Percentiles rank a stretch among this genome's conserved stretches.
These are phyloP conservation scores for Cytospora paraplurivora DNA, from an alignment of 2,329 filamentous ascomycete species.

Conservation along the genomic window DNA sequence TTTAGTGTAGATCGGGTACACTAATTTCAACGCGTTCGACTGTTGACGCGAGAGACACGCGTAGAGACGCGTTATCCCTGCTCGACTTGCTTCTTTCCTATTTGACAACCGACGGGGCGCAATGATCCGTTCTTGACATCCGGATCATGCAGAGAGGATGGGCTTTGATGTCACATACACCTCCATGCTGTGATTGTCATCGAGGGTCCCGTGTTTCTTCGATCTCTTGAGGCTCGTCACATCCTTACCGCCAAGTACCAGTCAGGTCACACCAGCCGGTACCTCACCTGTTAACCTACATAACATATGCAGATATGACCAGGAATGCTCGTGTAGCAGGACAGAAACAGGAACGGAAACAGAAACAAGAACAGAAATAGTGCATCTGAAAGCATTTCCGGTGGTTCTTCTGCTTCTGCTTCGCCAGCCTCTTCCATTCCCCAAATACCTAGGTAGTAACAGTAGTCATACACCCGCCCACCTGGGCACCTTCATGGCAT, in stretches of 20 bases:
- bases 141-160: not conserved
- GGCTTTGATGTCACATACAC: not conserved
- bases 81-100: not conserved
- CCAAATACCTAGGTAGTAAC: not conserved
- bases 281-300: too few relatives aligned
- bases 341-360: not conserved
- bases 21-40: conserved; percentile 5
- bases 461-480: too few relatives aligned
- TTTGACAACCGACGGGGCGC: not conserved
- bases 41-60: conserved; percentile 29
- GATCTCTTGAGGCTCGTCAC: not conserved
- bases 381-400: conserved; percentile 5
- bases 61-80: conserved; percentile 31
- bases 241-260: not conserved
- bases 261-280: too few relatives aligned
- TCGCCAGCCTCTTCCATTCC: not conserved
- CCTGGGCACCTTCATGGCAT: conserved; percentile 1
- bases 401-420: not conserved
- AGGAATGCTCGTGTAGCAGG: conserved; percentile 5
- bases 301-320: too few relatives aligned
- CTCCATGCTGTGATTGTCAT: not conserved
- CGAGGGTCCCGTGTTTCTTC: not conserved
- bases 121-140: not conserved
- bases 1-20: not conserved
- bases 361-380: not conserved